These are phyloP conservation scores for Amylostereum chailletii DNA, from an alignment of 1,284 basidiomycete species.

Conservation along the genomic window DNA sequence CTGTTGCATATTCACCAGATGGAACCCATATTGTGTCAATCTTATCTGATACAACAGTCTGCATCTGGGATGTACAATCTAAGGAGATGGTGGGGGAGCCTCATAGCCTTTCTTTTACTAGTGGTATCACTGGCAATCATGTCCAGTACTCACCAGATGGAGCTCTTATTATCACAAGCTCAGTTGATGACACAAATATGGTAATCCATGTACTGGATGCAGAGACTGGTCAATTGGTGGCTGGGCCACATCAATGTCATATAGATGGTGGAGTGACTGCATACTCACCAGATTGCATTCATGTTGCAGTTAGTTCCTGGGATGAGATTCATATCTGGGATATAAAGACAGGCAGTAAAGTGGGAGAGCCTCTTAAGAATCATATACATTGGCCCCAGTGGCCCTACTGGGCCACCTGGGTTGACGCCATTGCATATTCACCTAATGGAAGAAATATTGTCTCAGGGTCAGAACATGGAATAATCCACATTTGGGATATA, in stretches of 20 bases:
- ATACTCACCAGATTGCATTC: too few relatives aligned
- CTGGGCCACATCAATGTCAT: too few relatives aligned
- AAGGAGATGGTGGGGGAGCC: background rate
- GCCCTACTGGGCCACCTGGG: background rate
- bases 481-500: slow-evolving; percentile 20
- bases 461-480: slow-evolving; percentile 20
- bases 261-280: too few relatives aligned
- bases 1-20: background rate
- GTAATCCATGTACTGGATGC: too few relatives aligned
- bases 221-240: too few relatives aligned
- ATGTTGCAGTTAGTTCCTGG: too few relatives aligned
- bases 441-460: slow-evolving; percentile 18
- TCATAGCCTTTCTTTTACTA: background rate
- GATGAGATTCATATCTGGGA: background rate
- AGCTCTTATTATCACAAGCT: background rate
- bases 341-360: background rate
- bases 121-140: background rate
- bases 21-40: background rate
- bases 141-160: background rate
- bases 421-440: slow-evolving; percentile 17
- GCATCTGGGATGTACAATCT: background rate
- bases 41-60: background rate
- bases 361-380: background rate
- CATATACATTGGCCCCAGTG: background rate
- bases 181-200: background rate